Conservation (phyloP, 495 filamentous ascomycete species). For the Chlorociboria aeruginascens region DNA sequence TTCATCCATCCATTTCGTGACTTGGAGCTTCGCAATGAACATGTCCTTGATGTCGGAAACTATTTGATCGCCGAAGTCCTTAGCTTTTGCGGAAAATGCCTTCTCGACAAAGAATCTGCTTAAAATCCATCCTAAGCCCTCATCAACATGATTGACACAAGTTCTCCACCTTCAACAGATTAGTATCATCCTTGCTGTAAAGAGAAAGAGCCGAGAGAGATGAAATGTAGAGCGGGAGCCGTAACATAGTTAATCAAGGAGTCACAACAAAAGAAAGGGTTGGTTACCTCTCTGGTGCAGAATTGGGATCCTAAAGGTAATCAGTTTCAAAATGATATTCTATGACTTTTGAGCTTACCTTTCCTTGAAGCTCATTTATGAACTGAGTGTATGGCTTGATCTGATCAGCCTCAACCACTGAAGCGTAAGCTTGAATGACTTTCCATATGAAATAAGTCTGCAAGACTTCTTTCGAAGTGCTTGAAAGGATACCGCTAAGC, state of each 20-base stretch:
- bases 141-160: conserved; percentile 46
- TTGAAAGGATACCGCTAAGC: conserved; percentile 34
- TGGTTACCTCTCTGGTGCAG: conserved; percentile 39
- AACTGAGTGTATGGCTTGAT: conserved; percentile 47
- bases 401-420: conserved; percentile 43
- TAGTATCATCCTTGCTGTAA: too few species aligned
- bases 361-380: conserved; percentile 42
- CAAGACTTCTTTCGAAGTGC: conserved; percentile 34
- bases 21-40: conserved; percentile 47
- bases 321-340: neutral
- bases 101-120: conserved; percentile 59
- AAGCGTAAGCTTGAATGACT: conserved; percentile 38
- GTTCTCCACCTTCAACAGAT: conserved; percentile 40
- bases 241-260: too few species aligned
- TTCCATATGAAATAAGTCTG: conserved; percentile 51
- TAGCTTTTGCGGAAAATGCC: conserved; percentile 50
- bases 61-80: conserved; percentile 55
- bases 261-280: too few species aligned
- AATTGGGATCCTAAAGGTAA: conserved; percentile 40
- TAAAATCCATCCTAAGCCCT: conserved; percentile 40
- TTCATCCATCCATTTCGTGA: conserved; percentile 56
- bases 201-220: too few species aligned
- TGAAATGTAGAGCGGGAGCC: too few species aligned
- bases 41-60: conserved; percentile 56
- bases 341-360: conserved; percentile 1